phyloP scores from a whole-genome alignment of 139 green algal species.

The Pleodorina starrii region DNA sequence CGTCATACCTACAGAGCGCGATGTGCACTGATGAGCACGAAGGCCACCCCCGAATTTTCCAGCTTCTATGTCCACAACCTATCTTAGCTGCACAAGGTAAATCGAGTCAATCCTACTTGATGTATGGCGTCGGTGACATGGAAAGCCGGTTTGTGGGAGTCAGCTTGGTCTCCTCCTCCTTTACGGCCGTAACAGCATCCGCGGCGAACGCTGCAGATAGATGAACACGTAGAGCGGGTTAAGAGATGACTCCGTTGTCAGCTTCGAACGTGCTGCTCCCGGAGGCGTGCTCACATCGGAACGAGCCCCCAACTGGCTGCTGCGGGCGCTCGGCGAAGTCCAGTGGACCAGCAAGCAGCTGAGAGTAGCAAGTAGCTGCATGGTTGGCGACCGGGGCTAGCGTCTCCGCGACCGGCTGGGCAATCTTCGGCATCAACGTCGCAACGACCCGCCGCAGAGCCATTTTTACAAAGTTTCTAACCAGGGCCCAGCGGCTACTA shows the following conservation, averaged over 20 bases:
- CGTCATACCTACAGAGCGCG: slow-evolving; percentile 86
- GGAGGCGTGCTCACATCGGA: slow-evolving; percentile 49
- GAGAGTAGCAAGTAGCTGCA: slow-evolving; percentile 22
- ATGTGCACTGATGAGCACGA: background rate
- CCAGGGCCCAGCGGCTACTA: background rate
- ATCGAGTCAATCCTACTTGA: slow-evolving; percentile 55
- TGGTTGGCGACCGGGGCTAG: slow-evolving; percentile 18
- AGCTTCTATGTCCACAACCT: background rate
- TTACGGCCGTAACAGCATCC: slow-evolving; percentile 39
- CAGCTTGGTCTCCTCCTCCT: slow-evolving; percentile 50
- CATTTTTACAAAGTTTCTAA: slow-evolving; percentile 20
- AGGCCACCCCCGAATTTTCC: background rate
- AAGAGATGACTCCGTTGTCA: background rate
- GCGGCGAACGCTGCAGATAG: slow-evolving; percentile 41
- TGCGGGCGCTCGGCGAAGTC: slow-evolving; percentile 28
- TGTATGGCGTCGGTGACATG: slow-evolving; percentile 62
- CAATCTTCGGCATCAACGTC: background rate
- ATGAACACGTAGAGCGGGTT: background rate
- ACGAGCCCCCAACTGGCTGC: slow-evolving; percentile 20
- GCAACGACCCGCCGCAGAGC: slow-evolving; percentile 35
- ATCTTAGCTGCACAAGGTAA: background rate
- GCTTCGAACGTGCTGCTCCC: background rate
- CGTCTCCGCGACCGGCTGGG: slow-evolving; percentile 23
- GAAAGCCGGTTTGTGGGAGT: slow-evolving; percentile 58
- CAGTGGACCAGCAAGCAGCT: slow-evolving; percentile 27